Percentiles rank a stretch among this genome's conserved stretches.
These are phyloP conservation scores for Debaryomyces sp. DNA, from an alignment of 1,139 yeast species.

Conservation along the genomic window DNA sequence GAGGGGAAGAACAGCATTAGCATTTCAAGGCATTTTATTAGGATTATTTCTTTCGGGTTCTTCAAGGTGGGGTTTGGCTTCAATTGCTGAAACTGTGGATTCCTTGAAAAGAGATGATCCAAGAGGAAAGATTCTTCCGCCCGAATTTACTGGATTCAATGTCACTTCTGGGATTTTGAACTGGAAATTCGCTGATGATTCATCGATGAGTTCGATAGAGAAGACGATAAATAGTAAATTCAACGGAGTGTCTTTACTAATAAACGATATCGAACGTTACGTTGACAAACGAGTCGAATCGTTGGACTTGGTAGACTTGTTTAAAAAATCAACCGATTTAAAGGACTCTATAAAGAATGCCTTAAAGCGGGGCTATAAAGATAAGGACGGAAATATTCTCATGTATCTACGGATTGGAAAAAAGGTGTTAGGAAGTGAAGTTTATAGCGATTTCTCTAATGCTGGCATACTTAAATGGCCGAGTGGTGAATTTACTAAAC, in stretches of 20 bases:
- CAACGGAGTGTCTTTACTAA: conserved; percentile 61
- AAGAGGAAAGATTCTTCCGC: conserved; percentile 60
- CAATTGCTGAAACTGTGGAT: conserved; percentile 76
- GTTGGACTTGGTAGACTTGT: conserved; percentile 42
- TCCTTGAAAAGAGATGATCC: conserved; percentile 79
- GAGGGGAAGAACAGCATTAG: conserved; percentile 65
- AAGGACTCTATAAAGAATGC: conserved; percentile 34
- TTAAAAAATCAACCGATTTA: conserved; percentile 38
- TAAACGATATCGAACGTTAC: conserved; percentile 80
- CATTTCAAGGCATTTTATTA: conserved; percentile 80
- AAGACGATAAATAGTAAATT: conserved; percentile 18
- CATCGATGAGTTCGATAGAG: conserved; percentile 11
- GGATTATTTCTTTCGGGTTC: conserved; percentile 86
- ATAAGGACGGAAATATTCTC: conserved; percentile 34
- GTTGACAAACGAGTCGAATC: conserved; percentile 50
- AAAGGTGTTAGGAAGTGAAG: conserved; percentile 41
- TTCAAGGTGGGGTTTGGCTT: conserved; percentile 92
- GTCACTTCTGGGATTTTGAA: conserved; percentile 31
- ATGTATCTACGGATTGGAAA: conserved; percentile 59
- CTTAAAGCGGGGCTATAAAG: conserved; percentile 21
- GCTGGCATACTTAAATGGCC: conserved; percentile 65
- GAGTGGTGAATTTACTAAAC: conserved; percentile 49
- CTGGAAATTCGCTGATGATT: conserved; percentile 30
- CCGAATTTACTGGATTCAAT: conserved; percentile 46
- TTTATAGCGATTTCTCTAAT: conserved; percentile 56